These are phyloP conservation scores for Paecilomyces variotii DNA, from an alignment of 2,329 filamentous ascomycete genomes.

Conservation along the genomic window DNA sequence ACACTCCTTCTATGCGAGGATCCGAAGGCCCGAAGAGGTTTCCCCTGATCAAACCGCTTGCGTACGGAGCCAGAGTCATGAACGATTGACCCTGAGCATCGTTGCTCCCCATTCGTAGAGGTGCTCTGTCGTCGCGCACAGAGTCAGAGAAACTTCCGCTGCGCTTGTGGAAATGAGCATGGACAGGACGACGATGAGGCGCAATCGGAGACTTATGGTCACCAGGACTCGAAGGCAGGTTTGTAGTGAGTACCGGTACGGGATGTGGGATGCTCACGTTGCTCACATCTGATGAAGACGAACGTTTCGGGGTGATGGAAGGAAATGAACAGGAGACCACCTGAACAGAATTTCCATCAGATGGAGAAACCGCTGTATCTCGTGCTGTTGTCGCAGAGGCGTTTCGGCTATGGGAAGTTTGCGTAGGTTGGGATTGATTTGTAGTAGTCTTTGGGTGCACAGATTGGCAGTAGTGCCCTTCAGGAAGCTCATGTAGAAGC, in stretches of 20 bases:
- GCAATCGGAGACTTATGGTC: constrained; percentile 19
- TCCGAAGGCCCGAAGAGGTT: constrained; percentile 75
- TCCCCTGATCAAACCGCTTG: constrained; percentile 79
- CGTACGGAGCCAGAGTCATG: constrained; percentile 58
- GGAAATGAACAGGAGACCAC: constrained; percentile 54
- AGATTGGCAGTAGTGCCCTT: background rate
- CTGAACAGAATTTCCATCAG: constrained; percentile 47
- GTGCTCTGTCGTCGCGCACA: constrained; percentile 57
- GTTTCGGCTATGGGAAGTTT: constrained; percentile 22
- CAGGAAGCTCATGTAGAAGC: background rate
- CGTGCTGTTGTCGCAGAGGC: constrained; percentile 26
- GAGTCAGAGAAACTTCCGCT: constrained; percentile 86
- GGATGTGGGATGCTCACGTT: constrained; percentile 32
- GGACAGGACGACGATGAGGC: constrained; percentile 39
- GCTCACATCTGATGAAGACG: constrained; percentile 22
- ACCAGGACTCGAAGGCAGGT: constrained; percentile 20
- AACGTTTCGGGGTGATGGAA: constrained; percentile 36
- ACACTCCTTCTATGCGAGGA: constrained; percentile 64
- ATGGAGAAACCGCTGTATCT: constrained; percentile 28
- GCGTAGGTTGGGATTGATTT: background rate
- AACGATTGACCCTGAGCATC: constrained; percentile 36
- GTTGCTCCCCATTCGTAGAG: constrained; percentile 41
- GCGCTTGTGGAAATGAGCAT: constrained; percentile 60
- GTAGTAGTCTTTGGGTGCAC: background rate
- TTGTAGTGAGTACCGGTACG: constrained; percentile 29